Percentiles rank a stretch among this genome's conserved stretches.
These are phyloP conservation scores for Tilletia horrida DNA, from an alignment of 1,284 basidiomycete species.

Conservation along the genomic window DNA sequence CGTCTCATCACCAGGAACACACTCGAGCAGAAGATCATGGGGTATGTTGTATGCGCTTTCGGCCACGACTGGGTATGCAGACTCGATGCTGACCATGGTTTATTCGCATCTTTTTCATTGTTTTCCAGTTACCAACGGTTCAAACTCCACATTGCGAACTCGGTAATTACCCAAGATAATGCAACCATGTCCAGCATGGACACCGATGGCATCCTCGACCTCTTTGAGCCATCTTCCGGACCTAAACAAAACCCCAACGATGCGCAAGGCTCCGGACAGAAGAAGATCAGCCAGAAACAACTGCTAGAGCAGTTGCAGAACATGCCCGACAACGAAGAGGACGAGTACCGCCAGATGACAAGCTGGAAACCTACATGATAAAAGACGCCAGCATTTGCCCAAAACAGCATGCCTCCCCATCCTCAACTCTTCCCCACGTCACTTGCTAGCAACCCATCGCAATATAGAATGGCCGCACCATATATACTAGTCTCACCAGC, in stretches of 20 bases:
- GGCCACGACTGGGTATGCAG: not conserved
- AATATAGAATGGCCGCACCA: too few relatives aligned
- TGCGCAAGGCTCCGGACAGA: slow-evolving; percentile 12
- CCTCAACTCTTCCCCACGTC: not conserved
- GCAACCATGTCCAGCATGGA: slow-evolving; percentile 90
- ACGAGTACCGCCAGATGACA: slow-evolving; percentile 47
- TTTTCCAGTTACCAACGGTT: slow-evolving; percentile 69
- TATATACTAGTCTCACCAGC: too few relatives aligned
- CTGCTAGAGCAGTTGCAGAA: slow-evolving; percentile 55
- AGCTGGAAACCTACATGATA: slow-evolving; percentile 32
- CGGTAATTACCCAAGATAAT: slow-evolving; percentile 96
- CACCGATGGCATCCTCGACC: slow-evolving; percentile 90
- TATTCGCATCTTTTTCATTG: slow-evolving; percentile 5
- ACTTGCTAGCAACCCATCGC: not conserved
- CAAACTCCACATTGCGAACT: slow-evolving; percentile 96
- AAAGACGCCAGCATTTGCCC: slow-evolving; percentile 19
- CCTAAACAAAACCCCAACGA: not conserved
- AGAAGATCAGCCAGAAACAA: slow-evolving; percentile 55
- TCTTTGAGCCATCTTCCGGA: slow-evolving; percentile 63
- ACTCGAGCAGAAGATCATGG: slow-evolving; percentile 99
- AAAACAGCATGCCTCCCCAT: not conserved
- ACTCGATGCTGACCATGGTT: not conserved
- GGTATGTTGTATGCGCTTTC: slow-evolving; percentile 50
- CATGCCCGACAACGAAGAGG: slow-evolving; percentile 53
- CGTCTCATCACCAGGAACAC: slow-evolving; percentile 94